Evolutionary conservation across 495 filamentous ascomycete species (phyloP).

Genomic region (Podospora australis): DNA sequence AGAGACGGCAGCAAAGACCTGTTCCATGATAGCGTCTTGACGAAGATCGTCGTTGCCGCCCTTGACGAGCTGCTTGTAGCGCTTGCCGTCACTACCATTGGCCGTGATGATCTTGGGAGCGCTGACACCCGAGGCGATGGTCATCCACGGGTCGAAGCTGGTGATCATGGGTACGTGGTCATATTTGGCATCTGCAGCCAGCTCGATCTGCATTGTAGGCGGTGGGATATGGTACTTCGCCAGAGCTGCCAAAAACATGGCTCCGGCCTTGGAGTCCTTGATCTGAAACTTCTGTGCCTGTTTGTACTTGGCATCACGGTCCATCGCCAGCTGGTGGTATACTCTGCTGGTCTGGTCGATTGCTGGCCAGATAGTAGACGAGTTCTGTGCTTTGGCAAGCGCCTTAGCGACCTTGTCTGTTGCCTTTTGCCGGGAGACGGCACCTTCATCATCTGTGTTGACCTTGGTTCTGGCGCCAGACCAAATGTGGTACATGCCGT

Average conservation of each 20-base stretch:
- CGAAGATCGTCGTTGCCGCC: constrained; percentile 90
- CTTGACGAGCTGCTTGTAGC: constrained; percentile 88
- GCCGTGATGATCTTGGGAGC: constrained; percentile 86
- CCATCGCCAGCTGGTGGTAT: constrained; percentile 68
- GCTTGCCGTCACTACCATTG: constrained; percentile 63
- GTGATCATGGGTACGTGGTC: constrained; percentile 61
- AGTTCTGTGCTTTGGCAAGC: constrained; percentile 42
- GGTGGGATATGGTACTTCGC: constrained; percentile 66
- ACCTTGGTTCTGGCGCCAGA: constrained; percentile 62
- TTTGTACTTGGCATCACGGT: constrained; percentile 56
- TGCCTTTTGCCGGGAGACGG: constrained; percentile 63
- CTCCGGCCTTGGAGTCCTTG: constrained; percentile 51
- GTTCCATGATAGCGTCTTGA: constrained; percentile 99
- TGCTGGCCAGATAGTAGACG: constrained; percentile 52
- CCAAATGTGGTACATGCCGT: constrained; percentile 94
- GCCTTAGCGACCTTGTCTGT: constrained; percentile 57
- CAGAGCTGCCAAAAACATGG: constrained; percentile 50
- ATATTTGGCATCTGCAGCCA: constrained; percentile 71
- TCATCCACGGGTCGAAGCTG: constrained; percentile 62
- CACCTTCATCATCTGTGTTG: constrained; percentile 61
- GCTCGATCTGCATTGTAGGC: constrained; percentile 77
- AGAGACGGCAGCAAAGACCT: constrained; percentile 95
- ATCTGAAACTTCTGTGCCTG: constrained; percentile 57
- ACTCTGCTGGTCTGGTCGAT: constrained; percentile 65
- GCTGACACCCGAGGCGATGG: constrained; percentile 83